Percentiles rank a stretch among this genome's conserved stretches.
Conservation (phyloP, 2,329 filamentous ascomycete genomes). For the Diplocarpon rosae region DNA sequence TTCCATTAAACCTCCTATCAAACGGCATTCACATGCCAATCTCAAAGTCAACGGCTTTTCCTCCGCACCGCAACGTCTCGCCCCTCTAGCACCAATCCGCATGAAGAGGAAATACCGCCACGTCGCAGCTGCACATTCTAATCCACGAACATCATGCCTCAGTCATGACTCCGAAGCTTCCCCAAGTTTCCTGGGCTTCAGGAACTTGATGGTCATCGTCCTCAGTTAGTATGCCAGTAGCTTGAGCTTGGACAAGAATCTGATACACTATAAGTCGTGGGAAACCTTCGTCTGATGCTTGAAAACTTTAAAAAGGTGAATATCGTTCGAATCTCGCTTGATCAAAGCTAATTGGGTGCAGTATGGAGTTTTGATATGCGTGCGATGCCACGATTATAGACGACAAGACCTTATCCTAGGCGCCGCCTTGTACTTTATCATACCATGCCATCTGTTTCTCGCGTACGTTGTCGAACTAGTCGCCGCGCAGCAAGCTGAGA, state of each 20-base stretch:
- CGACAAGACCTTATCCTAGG: constrained; percentile 67
- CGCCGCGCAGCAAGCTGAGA: constrained; percentile 69
- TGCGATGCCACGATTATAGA: constrained; percentile 81
- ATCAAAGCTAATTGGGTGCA: constrained; percentile 14
- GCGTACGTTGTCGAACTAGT: constrained; percentile 83
- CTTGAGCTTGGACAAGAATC: constrained; percentile 1
- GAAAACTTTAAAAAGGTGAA: constrained; percentile 89
- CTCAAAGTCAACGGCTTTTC: constrained; percentile 9
- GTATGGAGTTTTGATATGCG: constrained; percentile 92
- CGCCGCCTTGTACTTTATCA: constrained; percentile 68
- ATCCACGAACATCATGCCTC: constrained; percentile 63
- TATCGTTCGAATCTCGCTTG: background rate
- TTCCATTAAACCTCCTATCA: constrained; percentile 11
- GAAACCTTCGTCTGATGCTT: constrained; percentile 87
- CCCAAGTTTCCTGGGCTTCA: constrained; percentile 85
- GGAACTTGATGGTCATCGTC: constrained; percentile 93
- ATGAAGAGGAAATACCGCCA: constrained; percentile 71
- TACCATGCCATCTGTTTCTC: constrained; percentile 81
- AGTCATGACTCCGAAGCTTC: constrained; percentile 67
- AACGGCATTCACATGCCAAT: constrained; percentile 23
- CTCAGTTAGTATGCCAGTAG: constrained; percentile 45
- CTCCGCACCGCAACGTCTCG: constrained; percentile 18
- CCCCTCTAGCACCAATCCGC: constrained; percentile 11
- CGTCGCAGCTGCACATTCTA: constrained; percentile 74
- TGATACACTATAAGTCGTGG: constrained; percentile 52